Evolutionary conservation across 257 asterid genomes (phyloP).

Genomic region (Striga asiatica): DNA sequence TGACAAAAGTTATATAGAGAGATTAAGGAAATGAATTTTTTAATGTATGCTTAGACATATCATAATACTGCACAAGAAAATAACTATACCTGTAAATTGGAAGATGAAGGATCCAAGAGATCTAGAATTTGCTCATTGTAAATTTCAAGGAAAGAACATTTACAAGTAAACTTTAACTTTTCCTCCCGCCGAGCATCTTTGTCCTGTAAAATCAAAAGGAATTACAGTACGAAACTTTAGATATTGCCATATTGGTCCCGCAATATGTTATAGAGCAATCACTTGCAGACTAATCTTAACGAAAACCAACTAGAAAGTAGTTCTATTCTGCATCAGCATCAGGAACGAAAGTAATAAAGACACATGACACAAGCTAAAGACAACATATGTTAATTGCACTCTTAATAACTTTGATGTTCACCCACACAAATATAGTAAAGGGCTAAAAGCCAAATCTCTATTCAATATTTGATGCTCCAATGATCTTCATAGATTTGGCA

Average conservation of each 20-base stretch:
- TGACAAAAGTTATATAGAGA: background rate
- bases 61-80: background rate
- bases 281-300: constrained; percentile 1
- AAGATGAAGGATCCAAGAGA: constrained; percentile 77
- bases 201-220: constrained; percentile 41
- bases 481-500: background rate
- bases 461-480: background rate
- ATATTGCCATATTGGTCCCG: background rate
- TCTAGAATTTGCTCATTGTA: constrained; percentile 94
- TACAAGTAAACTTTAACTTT: constrained; percentile 56
- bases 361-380: background rate
- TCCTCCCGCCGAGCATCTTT: constrained; percentile 91
- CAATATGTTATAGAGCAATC: background rate
- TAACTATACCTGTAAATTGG: constrained; percentile 68
- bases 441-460: background rate
- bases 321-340: background rate
- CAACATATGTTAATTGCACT: background rate
- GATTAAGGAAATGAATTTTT: background rate
- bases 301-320: background rate
- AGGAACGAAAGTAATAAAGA: background rate
- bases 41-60: background rate
- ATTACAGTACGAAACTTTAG: constrained; percentile 7
- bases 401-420: background rate
- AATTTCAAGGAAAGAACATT: constrained; percentile 88
- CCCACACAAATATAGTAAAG: background rate